phyloP scores from a whole-genome alignment of 108 stramenopile species.

The Fragilaria crotonensis region DNA sequence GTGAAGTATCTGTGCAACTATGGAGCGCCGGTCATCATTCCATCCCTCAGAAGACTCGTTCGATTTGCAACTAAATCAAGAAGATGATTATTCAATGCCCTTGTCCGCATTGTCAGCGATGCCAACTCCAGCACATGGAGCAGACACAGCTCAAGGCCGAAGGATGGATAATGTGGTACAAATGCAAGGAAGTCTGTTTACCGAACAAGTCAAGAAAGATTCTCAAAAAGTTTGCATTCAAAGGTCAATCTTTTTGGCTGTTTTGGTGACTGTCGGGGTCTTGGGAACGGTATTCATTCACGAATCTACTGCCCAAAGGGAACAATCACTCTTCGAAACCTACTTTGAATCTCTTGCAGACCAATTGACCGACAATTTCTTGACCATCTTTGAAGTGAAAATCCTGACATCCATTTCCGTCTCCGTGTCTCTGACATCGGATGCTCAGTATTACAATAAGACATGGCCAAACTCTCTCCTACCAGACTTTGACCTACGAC shows the following conservation, averaged over 20 bases:
- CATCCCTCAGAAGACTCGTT: no score
- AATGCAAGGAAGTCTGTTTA: no score
- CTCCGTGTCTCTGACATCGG: not conserved
- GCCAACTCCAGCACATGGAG: no score
- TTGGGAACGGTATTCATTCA: not conserved
- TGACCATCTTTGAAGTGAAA: not conserved
- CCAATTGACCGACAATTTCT: not conserved
- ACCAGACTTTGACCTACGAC: slow-evolving; percentile 1
- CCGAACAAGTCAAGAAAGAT: no score
- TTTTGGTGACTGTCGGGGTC: not conserved
- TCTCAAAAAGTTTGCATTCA: not conserved
- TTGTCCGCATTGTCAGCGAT: no score
- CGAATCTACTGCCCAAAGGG: not conserved
- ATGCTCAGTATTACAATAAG: not conserved
- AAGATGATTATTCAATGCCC: no score
- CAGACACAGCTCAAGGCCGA: no score
- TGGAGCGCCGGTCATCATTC: no score
- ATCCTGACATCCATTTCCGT: not conserved
- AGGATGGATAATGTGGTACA: no score
- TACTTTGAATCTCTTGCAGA: not conserved
- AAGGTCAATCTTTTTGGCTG: not conserved
- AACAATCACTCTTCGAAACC: not conserved
- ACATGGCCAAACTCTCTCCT: not conserved
- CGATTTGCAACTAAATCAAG: no score
- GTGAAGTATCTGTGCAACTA: no score